phyloP scores from a whole-genome alignment of 2,329 filamentous ascomycete species.

The Penicillium sumatraense region DNA sequence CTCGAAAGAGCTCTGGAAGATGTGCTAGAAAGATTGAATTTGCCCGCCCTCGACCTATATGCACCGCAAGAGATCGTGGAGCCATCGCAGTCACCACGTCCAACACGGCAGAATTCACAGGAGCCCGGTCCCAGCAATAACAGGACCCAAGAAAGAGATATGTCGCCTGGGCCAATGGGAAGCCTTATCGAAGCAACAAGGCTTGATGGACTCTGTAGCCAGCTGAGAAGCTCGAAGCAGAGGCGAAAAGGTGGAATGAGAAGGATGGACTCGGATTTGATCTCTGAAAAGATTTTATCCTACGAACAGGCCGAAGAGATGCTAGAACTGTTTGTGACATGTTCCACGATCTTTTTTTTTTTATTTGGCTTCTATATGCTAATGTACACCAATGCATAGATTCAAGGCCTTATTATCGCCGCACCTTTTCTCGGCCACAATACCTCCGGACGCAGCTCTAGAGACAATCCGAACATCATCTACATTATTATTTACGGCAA shows the following conservation, averaged over 20 bases:
- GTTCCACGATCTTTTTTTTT: neutral
- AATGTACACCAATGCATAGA: neutral
- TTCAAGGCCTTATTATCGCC: neutral
- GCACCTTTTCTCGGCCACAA: neutral
- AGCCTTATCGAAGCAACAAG: slow-evolving; percentile 13
- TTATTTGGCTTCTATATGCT: neutral
- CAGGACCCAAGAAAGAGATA: slow-evolving; percentile 5
- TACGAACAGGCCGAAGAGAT: slow-evolving; percentile 9
- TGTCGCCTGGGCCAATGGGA: slow-evolving; percentile 9
- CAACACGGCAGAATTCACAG: slow-evolving; percentile 11
- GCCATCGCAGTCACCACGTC: slow-evolving; percentile 7
- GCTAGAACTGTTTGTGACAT: slow-evolving; percentile 13
- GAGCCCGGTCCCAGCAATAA: neutral
- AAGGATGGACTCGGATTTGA: neutral
- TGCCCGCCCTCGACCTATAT: slow-evolving; percentile 7
- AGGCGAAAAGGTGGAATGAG: slow-evolving; percentile 1
- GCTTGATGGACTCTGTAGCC: slow-evolving; percentile 8
- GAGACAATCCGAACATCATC: neutral
- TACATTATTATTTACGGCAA: neutral
- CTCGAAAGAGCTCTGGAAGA: slow-evolving; percentile 5
- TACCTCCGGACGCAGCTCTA: neutral
- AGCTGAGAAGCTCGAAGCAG: slow-evolving; percentile 3
- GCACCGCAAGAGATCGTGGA: slow-evolving; percentile 6
- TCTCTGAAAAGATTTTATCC: neutral
- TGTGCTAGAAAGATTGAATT: slow-evolving; percentile 8